phyloP scores from a whole-genome alignment of 176 grass and related monocot species.

The Phoenix dactylifera region DNA sequence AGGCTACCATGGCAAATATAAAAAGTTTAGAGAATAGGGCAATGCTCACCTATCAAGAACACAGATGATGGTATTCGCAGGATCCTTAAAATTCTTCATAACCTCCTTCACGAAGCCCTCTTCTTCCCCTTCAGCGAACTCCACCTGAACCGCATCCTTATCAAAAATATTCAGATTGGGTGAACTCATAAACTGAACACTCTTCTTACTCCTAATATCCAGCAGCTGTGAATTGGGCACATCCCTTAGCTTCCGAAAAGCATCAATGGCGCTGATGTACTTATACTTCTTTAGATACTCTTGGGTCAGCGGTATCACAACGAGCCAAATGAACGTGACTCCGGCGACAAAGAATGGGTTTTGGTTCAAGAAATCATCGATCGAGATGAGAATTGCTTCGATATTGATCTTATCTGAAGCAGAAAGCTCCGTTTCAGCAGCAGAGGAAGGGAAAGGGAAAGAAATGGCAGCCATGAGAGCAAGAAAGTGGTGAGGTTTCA shows the following conservation, averaged over 20 bases:
- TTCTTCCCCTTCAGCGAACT: conserved; percentile 65
- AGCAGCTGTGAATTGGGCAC: conserved; percentile 67
- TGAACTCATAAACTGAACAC: conserved; percentile 66
- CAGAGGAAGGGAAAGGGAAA: conserved; percentile 32
- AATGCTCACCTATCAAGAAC: conserved; percentile 88
- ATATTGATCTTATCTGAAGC: conserved; percentile 64
- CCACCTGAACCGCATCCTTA: conserved; percentile 53
- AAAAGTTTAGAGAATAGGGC: background rate
- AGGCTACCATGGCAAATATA: too few relatives aligned
- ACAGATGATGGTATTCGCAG: conserved; percentile 62
- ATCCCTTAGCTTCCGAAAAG: conserved; percentile 73
- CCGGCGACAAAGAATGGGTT: conserved; percentile 85
- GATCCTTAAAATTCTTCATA: conserved; percentile 47
- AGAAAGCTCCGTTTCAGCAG: conserved; percentile 29
- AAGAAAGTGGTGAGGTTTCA: too few relatives aligned
- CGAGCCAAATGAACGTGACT: conserved; percentile 69
- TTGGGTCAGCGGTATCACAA: conserved; percentile 62
- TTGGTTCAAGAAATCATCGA: conserved; percentile 84
- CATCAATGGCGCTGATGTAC: conserved; percentile 63
- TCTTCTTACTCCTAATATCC: conserved; percentile 73
- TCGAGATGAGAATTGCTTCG: conserved; percentile 49
- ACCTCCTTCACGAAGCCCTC: conserved; percentile 49
- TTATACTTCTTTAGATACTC: conserved; percentile 82
- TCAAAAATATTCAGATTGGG: conserved; percentile 76
- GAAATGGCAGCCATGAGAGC: conserved; percentile 20